Evolutionary conservation across 108 stramenopile species (phyloP).

Genomic region (Pseudonitzschia multiseries): DNA sequence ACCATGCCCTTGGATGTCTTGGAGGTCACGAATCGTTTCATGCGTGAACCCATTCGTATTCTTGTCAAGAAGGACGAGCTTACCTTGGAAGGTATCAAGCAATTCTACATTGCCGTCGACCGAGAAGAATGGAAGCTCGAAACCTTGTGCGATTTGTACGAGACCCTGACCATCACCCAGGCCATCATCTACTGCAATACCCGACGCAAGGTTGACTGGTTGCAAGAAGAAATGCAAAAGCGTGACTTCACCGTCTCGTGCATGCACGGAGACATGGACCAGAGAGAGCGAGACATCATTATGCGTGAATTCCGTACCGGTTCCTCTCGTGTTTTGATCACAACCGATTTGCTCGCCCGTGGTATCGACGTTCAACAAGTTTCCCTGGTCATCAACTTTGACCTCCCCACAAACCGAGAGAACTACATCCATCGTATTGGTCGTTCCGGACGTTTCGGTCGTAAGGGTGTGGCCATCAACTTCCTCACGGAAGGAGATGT

Average conservation of each 20-base stretch:
- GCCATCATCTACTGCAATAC: conserved; percentile 99
- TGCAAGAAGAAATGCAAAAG: conserved; percentile 95
- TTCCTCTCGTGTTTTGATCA: conserved; percentile 99
- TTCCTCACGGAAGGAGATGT: conserved; percentile 97
- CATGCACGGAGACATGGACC: conserved; percentile 99
- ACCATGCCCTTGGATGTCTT: conserved; percentile 99
- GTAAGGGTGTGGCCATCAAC: conserved; percentile 99
- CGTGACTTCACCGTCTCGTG: conserved; percentile 99
- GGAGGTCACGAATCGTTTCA: conserved; percentile 98
- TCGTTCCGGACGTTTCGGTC: conserved; percentile 98
- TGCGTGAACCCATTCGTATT: conserved; percentile 99
- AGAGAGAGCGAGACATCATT: conserved; percentile 98
- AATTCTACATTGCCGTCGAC: conserved; percentile 99
- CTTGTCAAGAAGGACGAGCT: conserved; percentile 99
- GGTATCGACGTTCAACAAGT: conserved; percentile 99
- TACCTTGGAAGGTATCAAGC: conserved; percentile 99
- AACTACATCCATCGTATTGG: conserved; percentile 99
- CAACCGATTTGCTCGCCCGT: conserved; percentile 95
- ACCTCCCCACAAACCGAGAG: conserved; percentile 99
- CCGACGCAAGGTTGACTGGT: conserved; percentile 98
- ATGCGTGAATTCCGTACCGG: conserved; percentile 99
- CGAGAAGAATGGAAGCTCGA: conserved; percentile 99
- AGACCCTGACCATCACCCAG: conserved; percentile 99
- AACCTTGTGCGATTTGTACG: conserved; percentile 99
- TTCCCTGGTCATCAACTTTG: conserved; percentile 99